Conservation (phyloP, 495 filamentous ascomycete genomes). For the Aspergillus sclerotioniger region DNA sequence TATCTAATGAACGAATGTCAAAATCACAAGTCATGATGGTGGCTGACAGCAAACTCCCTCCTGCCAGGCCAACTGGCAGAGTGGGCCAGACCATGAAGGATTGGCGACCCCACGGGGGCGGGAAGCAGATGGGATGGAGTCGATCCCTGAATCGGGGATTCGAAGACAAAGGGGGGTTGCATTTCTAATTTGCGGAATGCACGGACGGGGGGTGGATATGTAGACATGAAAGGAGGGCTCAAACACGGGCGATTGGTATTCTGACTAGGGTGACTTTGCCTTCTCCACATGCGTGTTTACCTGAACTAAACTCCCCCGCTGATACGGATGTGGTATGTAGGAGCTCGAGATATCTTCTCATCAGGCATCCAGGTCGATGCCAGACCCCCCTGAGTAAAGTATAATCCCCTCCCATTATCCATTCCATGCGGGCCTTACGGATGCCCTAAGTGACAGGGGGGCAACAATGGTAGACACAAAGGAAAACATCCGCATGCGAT, state of each 20-base stretch:
- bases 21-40: too few species aligned
- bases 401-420: not conserved
- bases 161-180: not conserved
- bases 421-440: not conserved
- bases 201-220: not conserved
- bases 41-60: not conserved
- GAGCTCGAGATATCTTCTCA: not conserved
- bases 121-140: conserved; percentile 7
- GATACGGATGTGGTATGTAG: not conserved
- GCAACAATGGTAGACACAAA: too few species aligned
- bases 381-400: not conserved
- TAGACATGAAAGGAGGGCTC: not conserved
- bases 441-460: too few species aligned
- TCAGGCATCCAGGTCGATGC: conserved; percentile 1
- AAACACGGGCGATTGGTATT: not conserved
- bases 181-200: not conserved
- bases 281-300: too few species aligned
- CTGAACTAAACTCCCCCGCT: not conserved
- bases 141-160: not conserved
- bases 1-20: too few species aligned
- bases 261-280: too few species aligned
- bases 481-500: too few species aligned
- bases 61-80: not conserved
- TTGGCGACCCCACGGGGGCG: conserved; percentile 5
- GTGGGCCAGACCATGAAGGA: not conserved